These are phyloP conservation scores for Agaricus sinodeliciosus DNA, from an alignment of 768 basidiomycete genomes.

Conservation along the genomic window DNA sequence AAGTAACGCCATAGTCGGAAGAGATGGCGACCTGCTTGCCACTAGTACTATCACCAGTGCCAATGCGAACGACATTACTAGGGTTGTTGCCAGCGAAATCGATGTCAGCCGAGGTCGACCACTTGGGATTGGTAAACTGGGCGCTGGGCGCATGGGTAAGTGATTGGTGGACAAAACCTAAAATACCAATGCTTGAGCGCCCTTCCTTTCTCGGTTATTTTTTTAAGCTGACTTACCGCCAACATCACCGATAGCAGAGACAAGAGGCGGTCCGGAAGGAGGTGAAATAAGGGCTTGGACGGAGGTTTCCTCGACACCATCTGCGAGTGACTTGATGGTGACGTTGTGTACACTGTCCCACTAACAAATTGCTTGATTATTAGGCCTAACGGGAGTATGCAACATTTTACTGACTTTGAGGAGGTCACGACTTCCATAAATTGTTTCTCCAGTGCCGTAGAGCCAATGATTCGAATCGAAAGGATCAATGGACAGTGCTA, in stretches of 20 bases:
- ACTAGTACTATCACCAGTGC: conserved; percentile 39
- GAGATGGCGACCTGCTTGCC: conserved; percentile 55
- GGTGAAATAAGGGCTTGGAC: conserved; percentile 55
- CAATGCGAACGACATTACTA: conserved; percentile 43
- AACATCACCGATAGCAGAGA: conserved; percentile 51
- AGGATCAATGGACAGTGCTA: conserved; percentile 53
- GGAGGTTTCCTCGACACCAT: conserved; percentile 61
- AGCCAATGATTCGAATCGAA: conserved; percentile 67
- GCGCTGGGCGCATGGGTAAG: conserved; percentile 33
- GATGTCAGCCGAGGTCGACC: conserved; percentile 40
- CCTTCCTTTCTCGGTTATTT: neutral
- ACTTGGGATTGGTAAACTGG: conserved; percentile 38
- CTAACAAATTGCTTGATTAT: conserved; percentile 17
- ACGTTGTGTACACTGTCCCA: conserved; percentile 60
- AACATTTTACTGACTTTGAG: conserved; percentile 24
- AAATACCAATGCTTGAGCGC: neutral
- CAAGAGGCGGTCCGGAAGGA: conserved; percentile 47
- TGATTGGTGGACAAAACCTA: conserved; percentile 43
- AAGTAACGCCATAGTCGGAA: conserved; percentile 44
- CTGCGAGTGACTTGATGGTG: conserved; percentile 51
- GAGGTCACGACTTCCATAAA: conserved; percentile 54
- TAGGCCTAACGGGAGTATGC: neutral
- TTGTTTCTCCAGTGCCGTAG: conserved; percentile 63
- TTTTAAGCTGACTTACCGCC: conserved; percentile 29
- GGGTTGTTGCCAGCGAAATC: conserved; percentile 50